Base-by-base conservation (phyloP, 176 grass and related monocot genomes). In the Puccinellia tenuiflora region DNA sequence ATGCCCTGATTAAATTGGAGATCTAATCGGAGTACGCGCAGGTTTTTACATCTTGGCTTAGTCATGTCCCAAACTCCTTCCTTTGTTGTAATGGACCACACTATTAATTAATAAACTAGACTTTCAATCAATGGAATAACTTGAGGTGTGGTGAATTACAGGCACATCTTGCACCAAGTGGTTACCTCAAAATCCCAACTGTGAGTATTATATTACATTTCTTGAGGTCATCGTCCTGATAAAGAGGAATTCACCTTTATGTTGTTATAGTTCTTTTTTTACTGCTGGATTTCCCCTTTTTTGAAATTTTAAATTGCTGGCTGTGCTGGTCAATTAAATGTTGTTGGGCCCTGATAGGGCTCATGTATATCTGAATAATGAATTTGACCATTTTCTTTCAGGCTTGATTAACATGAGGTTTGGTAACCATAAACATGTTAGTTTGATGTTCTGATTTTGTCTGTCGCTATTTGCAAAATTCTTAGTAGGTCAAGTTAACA, bases 161-260 rank as follows among this genome's bases (percentile, higher is more conserved):
- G 95, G 81, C 43, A 72, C 92, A 97, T 85, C 92, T 97, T 79
- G 95, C 95, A 48, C 95, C 92, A 64, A 94, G 90, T 53, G 95
- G 95, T 67, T 94, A 97, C 91, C 69, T 97, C 84, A 97, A 97
- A 83, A 97, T 97, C 71, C 92, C 95, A 83, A 97, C 92, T 48
- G 94, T 97, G 78, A 94, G 95, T 94, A 85, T 73, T 75, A 20
- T 68, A 54, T 64, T 81, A 22, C 30, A 62, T 3, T 75, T 62
- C 12, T 28, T 64, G 50, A 46, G 3, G 13, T 50, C 69, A 64
- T 73, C 20, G 10, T 42, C 56, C 56, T 75, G 45, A 55, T 77
- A 62, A 73, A 14, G 4, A 26, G 35, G 30, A 83, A 48, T 30
- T 24, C 9, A 5, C 30, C 73, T 78, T 72, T 56, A 63, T 81